Base-by-base conservation (phyloP, 176 grass and related monocot genomes). In the Lolium multiflorum region DNA sequence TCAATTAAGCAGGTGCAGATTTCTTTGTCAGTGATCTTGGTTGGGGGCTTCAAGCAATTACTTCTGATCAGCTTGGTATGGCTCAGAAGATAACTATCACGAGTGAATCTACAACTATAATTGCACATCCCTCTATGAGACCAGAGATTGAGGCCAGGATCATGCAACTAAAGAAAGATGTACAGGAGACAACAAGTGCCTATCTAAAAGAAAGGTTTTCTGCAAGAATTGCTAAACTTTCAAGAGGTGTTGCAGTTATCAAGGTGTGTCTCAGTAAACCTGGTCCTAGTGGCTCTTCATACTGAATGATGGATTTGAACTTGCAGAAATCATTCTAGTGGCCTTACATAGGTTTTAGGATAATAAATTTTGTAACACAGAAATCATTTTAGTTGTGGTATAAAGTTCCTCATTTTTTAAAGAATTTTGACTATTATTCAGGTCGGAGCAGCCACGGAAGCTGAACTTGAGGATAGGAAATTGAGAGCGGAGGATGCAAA, bases 401-500 rank as follows among this genome's bases (percentile, higher is more conserved):
- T 70, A 9, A 43, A 83, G 56, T 48, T 76, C 66, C 18, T 87
- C 78, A 39, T 10, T 65, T 7, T 47, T 68, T 60, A 91, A 83
- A 83, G 55, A 81, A 63, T 80, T 59, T 39, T 85, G 17, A 35
- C 58, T 90, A 58, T 88, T 84, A 68, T 93, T 91, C 81, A 98
- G 96, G 96, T 98, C 39, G 96, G 96, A 11, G 96, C 93, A 22
- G 31, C 84, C 11, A 98, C 93, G 41, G 93, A 98, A 90, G 93
- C 93, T 89, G 96, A 98, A 64, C 96, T 98, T 4, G 92, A 98
- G 75, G 93, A 98, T 84, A 98, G 88, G 83, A 98, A 98, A 71
- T 84, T 96, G 57, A 98, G 93, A 77, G 91, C 87, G 12, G 96
- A 98, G 81, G 96, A 98, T 94, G 96, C 96, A 60, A 98, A 98